These are phyloP conservation scores for Escallonia herrerae DNA, from an alignment of 129 eudicot genomes.

Conservation along the genomic window DNA sequence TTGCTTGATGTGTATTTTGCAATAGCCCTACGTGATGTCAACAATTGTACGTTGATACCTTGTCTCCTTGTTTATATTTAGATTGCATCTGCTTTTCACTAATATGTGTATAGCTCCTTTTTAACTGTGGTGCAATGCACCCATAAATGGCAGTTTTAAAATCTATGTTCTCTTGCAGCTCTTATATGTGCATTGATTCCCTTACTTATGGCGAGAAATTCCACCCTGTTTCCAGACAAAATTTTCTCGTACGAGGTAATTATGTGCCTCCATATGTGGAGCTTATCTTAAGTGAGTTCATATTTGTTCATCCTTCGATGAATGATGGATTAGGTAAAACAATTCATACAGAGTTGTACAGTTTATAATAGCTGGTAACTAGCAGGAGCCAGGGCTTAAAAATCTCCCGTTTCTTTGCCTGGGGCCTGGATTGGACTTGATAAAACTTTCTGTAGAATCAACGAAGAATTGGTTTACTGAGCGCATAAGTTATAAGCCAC, in stretches of 20 bases:
- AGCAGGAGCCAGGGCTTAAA: no score
- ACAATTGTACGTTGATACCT: constrained; percentile 49
- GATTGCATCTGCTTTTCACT: constrained; percentile 1
- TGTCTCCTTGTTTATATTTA: constrained; percentile 10
- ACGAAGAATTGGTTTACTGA: no score
- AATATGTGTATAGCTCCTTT: background rate
- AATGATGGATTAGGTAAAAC: no score
- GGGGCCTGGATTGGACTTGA: no score
- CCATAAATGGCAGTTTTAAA: no score
- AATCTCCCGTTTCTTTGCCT: no score
- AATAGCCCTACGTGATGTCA: constrained; percentile 67
- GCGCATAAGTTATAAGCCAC: no score
- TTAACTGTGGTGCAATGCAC: background rate
- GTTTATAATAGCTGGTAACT: no score
- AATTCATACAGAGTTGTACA: no score
- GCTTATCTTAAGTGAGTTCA: no score
- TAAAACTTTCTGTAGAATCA: no score
- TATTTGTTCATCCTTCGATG: no score
- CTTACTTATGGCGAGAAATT: constrained; percentile 65
- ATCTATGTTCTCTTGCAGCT: constrained; percentile 52
- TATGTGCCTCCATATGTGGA: background rate
- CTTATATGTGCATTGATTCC: constrained; percentile 84
- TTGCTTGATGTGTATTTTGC: constrained; percentile 83
- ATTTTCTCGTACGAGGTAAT: constrained; percentile 65
- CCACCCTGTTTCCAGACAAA: constrained; percentile 81